Evolutionary conservation across 371 early-diverging fungal genomes (phyloP), one percentile per base, ranked within the genome.

Genomic region (Thermomucor indicae-seudaticae): DNA sequence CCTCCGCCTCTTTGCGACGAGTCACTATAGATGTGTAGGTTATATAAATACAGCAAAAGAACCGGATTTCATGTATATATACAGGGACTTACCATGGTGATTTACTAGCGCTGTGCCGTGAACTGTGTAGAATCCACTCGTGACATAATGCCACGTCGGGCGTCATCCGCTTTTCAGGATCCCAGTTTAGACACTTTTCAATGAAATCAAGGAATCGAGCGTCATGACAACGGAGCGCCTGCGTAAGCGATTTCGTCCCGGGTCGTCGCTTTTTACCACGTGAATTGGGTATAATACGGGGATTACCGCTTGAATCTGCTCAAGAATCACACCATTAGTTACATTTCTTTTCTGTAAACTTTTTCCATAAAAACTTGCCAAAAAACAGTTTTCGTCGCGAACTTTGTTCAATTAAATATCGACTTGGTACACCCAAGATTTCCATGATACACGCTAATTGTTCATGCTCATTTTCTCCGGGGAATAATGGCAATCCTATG

Each of bases 401-500:
- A 44, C 89, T 91, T 29, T 75, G 73, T 31, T 87, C 88, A 20
- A 96, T 67, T 17, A 96, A 60, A 45, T 85, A 84, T 23, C 69
- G 64, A 3, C 81, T 83, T 8, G 96, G 96, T 7, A 89, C 70
- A 2, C 96, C 96, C 47, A 88, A 72, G 23, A 94, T 69, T 66
- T 98, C 96, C 88, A 96, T 91, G 41, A 97, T 93, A 70, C 94
- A 92, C 7, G 85, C 75, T 32, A 96, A 64, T 65, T 97, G 96
- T 57, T 98, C 97, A 45, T 86, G 86, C 64, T 99, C 98, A 57
- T 93, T 91, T 62, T 94, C 95, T 8, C 97, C 98, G 6, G 98
- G 97, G 63, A 99, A 97, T 29, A 99, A 64, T 23, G 98, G 98
- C 48, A 91, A 83, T 14, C 87, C 86, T 40, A 63, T 65, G n/a